Evolutionary conservation across 257 asterid genomes (phyloP).

Genomic region (Solanum appendiculatum): DNA sequence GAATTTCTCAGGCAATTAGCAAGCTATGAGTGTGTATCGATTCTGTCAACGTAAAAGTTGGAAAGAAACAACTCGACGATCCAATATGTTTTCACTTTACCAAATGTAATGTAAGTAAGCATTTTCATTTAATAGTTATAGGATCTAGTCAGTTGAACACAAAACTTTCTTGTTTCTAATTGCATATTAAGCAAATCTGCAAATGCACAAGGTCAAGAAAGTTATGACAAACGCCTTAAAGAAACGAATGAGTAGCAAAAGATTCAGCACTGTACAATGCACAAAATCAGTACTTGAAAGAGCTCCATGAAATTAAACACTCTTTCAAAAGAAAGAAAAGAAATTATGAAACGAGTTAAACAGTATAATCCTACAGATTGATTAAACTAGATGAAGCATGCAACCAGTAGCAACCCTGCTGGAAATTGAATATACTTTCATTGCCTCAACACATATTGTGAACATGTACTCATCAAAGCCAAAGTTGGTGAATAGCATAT

Average conservation of each 20-base stretch:
- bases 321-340: background rate
- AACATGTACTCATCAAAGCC: background rate
- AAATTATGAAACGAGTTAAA: background rate
- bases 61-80: background rate
- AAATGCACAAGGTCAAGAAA: background rate
- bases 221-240: background rate
- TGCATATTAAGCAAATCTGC: background rate
- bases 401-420: background rate
- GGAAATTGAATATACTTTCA: background rate
- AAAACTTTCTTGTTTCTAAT: background rate
- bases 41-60: background rate
- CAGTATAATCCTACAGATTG: background rate
- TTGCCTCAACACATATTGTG: background rate
- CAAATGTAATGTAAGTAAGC: background rate
- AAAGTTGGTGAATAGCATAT: background rate
- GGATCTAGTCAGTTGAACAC: background rate
- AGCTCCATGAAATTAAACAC: background rate
- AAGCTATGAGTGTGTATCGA: background rate
- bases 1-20: background rate
- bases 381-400: background rate
- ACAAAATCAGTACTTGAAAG: background rate
- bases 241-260: background rate
- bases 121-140: background rate
- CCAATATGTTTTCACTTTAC: background rate
- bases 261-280: background rate